These are phyloP conservation scores for Mycosphaerella sp. DNA, from an alignment of 2,329 filamentous ascomycete species.

Conservation along the genomic window DNA sequence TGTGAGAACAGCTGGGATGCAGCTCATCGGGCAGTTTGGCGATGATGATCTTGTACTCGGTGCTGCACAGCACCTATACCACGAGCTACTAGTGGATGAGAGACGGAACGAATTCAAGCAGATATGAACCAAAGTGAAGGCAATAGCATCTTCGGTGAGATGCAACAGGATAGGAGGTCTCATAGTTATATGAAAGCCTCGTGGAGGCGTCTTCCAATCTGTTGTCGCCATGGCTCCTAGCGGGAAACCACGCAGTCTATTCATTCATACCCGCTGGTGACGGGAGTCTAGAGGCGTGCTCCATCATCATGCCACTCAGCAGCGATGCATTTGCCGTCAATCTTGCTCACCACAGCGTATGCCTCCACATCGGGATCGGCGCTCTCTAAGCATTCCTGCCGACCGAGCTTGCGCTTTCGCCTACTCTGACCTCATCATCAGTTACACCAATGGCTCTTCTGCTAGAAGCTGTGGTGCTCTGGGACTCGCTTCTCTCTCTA, in stretches of 20 bases:
- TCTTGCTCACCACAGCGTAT: too few species aligned
- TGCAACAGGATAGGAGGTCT: not conserved
- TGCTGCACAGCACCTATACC: constrained; percentile 36
- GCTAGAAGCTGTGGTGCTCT: constrained; percentile 35
- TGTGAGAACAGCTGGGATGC: constrained; percentile 54
- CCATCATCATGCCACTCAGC: not conserved
- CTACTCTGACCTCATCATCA: constrained; percentile 34
- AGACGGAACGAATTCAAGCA: not conserved
- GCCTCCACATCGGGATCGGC: constrained; percentile 13
- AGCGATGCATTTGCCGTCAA: too few species aligned
- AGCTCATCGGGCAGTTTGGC: constrained; percentile 76
- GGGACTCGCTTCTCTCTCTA: constrained; percentile 34
- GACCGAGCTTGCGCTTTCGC: constrained; percentile 34
- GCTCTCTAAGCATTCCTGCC: constrained; percentile 11
- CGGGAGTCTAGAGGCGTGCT: not conserved
- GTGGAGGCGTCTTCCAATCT: constrained; percentile 3
- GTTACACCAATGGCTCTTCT: constrained; percentile 22
- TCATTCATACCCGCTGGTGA: not conserved
- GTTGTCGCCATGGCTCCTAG: constrained; percentile 3
- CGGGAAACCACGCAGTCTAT: constrained; percentile 1
- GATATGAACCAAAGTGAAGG: not conserved
- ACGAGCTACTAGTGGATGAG: not conserved
- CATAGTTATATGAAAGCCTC: not conserved
- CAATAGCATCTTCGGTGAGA: not conserved
- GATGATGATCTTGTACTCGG: constrained; percentile 61